phyloP scores from a whole-genome alignment of 177 flowering plant genomes.

The Vitis hybrid region DNA sequence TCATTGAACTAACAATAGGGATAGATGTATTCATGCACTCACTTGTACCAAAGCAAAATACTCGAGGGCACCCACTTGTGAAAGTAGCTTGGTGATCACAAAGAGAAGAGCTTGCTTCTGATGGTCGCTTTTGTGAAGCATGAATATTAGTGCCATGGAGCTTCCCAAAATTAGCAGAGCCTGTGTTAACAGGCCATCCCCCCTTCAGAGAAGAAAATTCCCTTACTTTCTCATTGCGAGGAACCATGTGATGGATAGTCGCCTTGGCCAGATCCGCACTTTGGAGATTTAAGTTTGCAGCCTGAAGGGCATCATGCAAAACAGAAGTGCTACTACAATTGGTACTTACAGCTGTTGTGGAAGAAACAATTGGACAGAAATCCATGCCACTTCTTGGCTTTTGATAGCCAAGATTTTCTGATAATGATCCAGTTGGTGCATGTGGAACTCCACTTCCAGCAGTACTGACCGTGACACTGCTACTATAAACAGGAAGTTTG shows the following conservation, averaged over 20 bases:
- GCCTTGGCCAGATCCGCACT: conserved; percentile 23
- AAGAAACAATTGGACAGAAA: conserved; percentile 18
- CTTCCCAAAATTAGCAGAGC: conserved; percentile 16
- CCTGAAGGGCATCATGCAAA: conserved; percentile 21
- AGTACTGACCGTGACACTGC: conserved; percentile 10
- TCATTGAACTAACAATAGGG: background rate
- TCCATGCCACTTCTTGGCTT: conserved; percentile 21
- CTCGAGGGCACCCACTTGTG: conserved; percentile 41
- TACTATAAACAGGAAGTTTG: conserved; percentile 20
- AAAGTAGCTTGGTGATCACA: conserved; percentile 18
- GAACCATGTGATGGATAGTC: conserved; percentile 15
- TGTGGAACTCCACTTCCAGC: conserved; percentile 22
- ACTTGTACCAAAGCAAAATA: conserved; percentile 53
- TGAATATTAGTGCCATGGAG: conserved; percentile 12
- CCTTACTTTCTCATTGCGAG: conserved; percentile 24
- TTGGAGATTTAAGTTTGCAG: conserved; percentile 16
- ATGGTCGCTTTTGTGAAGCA: conserved; percentile 17
- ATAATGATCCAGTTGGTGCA: conserved; percentile 13
- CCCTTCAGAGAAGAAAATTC: conserved; percentile 18
- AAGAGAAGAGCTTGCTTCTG: conserved; percentile 16
- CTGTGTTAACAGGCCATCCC: conserved; percentile 17
- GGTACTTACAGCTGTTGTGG: conserved; percentile 19
- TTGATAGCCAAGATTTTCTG: conserved; percentile 24
- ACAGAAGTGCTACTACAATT: conserved; percentile 13
- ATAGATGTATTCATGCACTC: conserved; percentile 20